Evolutionary conservation across 805 yeast species (phyloP).

Genomic region (Dipodascopsis uninucleata): DNA sequence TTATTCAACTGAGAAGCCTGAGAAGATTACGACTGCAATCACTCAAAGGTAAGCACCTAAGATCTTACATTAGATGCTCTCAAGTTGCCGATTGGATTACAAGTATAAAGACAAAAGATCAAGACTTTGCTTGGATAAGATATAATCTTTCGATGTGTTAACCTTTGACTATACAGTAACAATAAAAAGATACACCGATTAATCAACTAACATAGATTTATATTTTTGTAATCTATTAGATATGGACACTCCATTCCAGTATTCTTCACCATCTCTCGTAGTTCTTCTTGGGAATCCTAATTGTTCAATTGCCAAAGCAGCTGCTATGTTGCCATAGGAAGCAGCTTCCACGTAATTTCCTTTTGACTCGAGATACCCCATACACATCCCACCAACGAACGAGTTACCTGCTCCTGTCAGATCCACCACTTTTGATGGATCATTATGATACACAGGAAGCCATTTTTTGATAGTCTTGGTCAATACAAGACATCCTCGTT

Average conservation of each 20-base stretch:
- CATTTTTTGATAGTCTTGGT: conserved; percentile 39
- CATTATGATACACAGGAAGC: conserved; percentile 71
- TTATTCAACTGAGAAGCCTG: too few species aligned
- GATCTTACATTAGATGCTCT: too few species aligned
- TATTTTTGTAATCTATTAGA: conserved; percentile 11
- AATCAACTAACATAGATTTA: too few species aligned
- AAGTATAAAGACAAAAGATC: too few species aligned
- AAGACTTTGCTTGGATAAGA: too few species aligned
- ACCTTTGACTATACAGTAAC: too few species aligned
- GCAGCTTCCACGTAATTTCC: conserved; percentile 48
- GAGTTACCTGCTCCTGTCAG: conserved; percentile 97
- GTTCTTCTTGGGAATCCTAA: conserved; percentile 51
- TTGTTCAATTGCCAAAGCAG: conserved; percentile 78
- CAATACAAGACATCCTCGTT: conserved; percentile 57
- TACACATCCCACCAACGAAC: conserved; percentile 74
- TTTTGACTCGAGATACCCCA: conserved; percentile 49
- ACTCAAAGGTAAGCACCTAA: too few species aligned
- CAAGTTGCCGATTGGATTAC: too few species aligned
- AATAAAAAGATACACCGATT: too few species aligned
- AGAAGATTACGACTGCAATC: too few species aligned
- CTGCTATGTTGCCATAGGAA: conserved; percentile 68
- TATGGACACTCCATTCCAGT: conserved; percentile 56
- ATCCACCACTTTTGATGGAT: conserved; percentile 55
- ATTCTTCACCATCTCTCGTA: conserved; percentile 31
- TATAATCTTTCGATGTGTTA: too few species aligned